Evolutionary conservation across 148 eudicot species (phyloP).

Genomic region (Oxyria digyna): DNA sequence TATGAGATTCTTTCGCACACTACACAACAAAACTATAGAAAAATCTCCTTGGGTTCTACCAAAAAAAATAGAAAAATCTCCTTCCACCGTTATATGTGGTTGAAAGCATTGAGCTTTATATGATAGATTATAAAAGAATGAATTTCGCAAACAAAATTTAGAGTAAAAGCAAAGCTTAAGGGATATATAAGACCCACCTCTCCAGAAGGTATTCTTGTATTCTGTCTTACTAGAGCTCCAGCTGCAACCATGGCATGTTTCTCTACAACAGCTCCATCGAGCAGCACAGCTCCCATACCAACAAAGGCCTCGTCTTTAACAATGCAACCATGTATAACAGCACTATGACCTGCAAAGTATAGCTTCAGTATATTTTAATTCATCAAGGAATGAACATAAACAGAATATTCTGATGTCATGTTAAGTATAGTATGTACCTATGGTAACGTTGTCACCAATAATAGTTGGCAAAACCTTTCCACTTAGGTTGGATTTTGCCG

Average conservation of each 20-base stretch:
- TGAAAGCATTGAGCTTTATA: neutral
- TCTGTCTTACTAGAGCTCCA: conserved; percentile 34
- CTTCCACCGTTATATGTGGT: neutral
- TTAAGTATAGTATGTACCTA: conserved; percentile 25
- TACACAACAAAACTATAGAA: neutral
- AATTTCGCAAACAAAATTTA: neutral
- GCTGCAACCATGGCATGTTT: conserved; percentile 46
- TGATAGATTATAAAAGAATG: neutral
- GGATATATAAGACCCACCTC: conserved; percentile 18
- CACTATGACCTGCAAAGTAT: conserved; percentile 28
- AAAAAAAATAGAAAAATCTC: neutral
- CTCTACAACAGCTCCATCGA: conserved; percentile 38
- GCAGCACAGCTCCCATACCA: conserved; percentile 37
- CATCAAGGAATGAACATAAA: neutral
- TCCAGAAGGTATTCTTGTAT: conserved; percentile 27
- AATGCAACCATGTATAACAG: conserved; percentile 34
- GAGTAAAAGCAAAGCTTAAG: neutral
- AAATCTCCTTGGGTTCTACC: neutral
- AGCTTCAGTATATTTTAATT: neutral
- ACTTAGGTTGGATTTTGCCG: conserved; percentile 44
- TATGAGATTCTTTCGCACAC: neutral
- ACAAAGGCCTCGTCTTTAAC: conserved; percentile 40
- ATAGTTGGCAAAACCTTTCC: conserved; percentile 48
- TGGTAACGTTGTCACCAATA: conserved; percentile 49
- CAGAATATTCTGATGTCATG: neutral